These are phyloP conservation scores for Hydnomerulius pinastri DNA, from an alignment of 768 basidiomycete species.

Conservation along the genomic window DNA sequence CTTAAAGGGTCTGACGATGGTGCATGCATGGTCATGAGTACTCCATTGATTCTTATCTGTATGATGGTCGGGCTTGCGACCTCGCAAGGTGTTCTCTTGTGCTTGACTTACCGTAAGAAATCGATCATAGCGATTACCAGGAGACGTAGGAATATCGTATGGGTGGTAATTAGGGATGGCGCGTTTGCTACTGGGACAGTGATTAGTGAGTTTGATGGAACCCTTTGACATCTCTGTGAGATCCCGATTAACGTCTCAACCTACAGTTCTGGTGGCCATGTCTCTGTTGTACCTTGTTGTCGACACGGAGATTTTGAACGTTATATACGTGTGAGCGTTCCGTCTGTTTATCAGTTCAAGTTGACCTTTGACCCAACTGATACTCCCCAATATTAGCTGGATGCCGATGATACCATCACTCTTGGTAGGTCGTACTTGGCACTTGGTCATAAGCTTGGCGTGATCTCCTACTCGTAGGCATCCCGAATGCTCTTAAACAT, in stretches of 20 bases:
- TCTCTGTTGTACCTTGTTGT: not conserved
- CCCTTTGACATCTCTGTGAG: too few relatives aligned
- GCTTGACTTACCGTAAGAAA: constrained; percentile 19
- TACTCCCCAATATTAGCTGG: not conserved
- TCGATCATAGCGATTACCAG: constrained; percentile 1
- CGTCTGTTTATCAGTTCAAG: not conserved
- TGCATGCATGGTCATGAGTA: constrained; percentile 8
- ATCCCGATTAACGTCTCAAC: too few relatives aligned
- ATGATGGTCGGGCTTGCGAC: constrained; percentile 4
- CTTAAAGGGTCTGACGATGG: constrained; percentile 9
- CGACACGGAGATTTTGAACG: not conserved
- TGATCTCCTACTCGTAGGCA: not conserved
- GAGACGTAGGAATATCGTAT: constrained; percentile 15
- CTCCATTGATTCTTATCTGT: not conserved
- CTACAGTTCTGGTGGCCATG: not conserved
- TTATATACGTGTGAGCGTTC: not conserved
- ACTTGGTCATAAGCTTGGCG: not conserved
- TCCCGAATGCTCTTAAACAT: not conserved
- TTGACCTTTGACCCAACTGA: not conserved
- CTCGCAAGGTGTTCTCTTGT: constrained; percentile 17
- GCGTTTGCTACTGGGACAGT: constrained; percentile 7
- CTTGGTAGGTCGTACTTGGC: not conserved
- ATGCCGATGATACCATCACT: not conserved
- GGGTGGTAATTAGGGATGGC: constrained; percentile 18
- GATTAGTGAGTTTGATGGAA: constrained; percentile 11